Base-by-base conservation (phyloP, 495 filamentous ascomycete species). In the Penicillium tannophilum region DNA sequence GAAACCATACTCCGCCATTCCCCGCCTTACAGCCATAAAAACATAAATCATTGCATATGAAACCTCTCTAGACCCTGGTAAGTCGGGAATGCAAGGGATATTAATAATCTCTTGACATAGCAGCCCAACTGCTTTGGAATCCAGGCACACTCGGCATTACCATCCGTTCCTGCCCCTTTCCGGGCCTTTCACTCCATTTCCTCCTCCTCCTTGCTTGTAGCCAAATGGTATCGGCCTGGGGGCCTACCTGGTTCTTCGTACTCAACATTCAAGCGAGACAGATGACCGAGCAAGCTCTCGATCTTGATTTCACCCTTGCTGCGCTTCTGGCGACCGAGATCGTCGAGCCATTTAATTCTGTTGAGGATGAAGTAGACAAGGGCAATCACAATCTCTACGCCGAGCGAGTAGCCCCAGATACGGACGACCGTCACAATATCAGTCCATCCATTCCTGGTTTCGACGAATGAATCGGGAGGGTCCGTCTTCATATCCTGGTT, bases 401-500 rank as follows among this genome's bases (percentile, higher is more conserved):
- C 87, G 51, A 91, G 85, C 3, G 86, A 88, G 74, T 85, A 91
- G 14, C 77, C 79, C 89, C 89, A 92, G 58, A 92, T 78, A n/a
- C 89, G 82, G 19, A 91, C 86, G 2, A 89, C 87, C 31, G 89
- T 91, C 53, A 92, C 88, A 60, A 92, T 84, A 66, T 86, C 84
- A 17, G 85, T 88, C 76, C 83, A 84, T 47, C 89, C 88, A 61
- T 90, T 84, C 4, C 42, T 56, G 10, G 82, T 81, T 51, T 80
- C 77, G 4, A 71, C 68, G 33, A 64, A 88, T 62, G 63, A 66
- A 61, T 59, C 64, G 52, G 53, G 59, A 23, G 73, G 79, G 55
- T 69, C 70, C 26, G 71, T 76, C 33, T 71, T 74, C 76, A 84
- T 77, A 42, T 74, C 65, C 20, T 74, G 26, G 33, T 82, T 75